phyloP scores from a whole-genome alignment of 2,329 filamentous ascomycete species.

The Cytospora piceae region DNA sequence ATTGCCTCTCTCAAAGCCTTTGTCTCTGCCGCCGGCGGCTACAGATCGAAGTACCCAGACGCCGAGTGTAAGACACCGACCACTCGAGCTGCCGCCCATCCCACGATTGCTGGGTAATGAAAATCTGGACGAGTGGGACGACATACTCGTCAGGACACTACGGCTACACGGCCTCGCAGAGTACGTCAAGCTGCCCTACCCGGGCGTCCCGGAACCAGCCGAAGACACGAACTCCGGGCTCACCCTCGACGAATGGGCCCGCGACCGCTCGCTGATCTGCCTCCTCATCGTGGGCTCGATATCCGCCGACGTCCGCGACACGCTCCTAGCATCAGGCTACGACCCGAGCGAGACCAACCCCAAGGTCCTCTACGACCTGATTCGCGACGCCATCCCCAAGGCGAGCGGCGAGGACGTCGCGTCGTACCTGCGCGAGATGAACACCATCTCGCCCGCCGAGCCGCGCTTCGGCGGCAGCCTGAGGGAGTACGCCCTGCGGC shows the following conservation, averaged over 20 bases:
- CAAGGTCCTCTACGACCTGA: slow-evolving; percentile 24
- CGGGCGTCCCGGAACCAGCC: slow-evolving; percentile 22
- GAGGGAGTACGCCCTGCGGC: slow-evolving; percentile 22
- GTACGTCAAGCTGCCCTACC: slow-evolving; percentile 21
- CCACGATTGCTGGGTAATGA: slow-evolving; percentile 26
- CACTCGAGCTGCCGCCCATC: slow-evolving; percentile 21
- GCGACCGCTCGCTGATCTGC: slow-evolving; percentile 26
- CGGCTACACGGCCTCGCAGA: slow-evolving; percentile 24
- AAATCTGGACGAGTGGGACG: slow-evolving; percentile 30
- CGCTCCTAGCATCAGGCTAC: slow-evolving; percentile 28
- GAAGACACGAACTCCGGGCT: not conserved
- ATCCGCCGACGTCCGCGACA: slow-evolving; percentile 29
- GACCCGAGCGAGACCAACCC: slow-evolving; percentile 25
- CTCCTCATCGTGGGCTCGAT: slow-evolving; percentile 29
- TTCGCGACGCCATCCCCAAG: slow-evolving; percentile 24
- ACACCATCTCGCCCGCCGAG: slow-evolving; percentile 23
- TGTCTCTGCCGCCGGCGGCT: not conserved
- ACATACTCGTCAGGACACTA: slow-evolving; percentile 24
- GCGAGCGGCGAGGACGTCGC: slow-evolving; percentile 25
- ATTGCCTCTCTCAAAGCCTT: not conserved
- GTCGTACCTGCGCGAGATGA: slow-evolving; percentile 27
- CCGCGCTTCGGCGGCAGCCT: slow-evolving; percentile 27
- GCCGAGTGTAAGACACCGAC: slow-evolving; percentile 11
- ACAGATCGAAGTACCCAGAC: not conserved
- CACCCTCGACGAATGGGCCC: slow-evolving; percentile 22